Percentiles rank a stretch among this genome's conserved stretches.
phyloP scores from a whole-genome alignment of 2,329 filamentous ascomycete genomes.

The Calonectria pauciramosa region DNA sequence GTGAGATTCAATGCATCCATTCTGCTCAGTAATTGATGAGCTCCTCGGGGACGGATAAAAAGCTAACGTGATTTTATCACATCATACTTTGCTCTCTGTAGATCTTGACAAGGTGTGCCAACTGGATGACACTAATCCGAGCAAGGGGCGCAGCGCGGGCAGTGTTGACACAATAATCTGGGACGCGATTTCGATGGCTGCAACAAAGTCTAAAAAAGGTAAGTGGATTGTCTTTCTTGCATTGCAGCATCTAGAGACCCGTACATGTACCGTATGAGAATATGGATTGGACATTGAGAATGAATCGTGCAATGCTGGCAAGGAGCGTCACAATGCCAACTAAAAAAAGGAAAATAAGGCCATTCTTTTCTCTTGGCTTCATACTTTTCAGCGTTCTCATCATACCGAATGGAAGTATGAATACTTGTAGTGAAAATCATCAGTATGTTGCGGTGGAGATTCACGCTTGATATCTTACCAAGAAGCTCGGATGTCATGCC shows the following conservation, averaged over 20 bases:
- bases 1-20: no score
- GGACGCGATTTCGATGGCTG: not conserved
- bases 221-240: no score
- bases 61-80: no score
- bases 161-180: not conserved
- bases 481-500: constrained; percentile 1
- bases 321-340: not conserved
- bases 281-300: not conserved
- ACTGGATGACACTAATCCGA: not conserved
- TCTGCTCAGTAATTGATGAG: no score
- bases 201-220: constrained; percentile 6
- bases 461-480: not conserved
- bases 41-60: no score
- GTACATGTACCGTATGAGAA: not conserved
- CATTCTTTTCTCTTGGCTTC: not conserved
- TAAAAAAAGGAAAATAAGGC: not conserved
- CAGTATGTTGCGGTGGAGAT: not conserved
- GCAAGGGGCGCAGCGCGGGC: not conserved
- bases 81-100: not conserved
- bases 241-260: not conserved
- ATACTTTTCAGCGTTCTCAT: not conserved
- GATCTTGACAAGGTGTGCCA: not conserved
- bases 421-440: not conserved
- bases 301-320: not conserved
- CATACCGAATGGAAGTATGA: not conserved